Evolutionary conservation across 2,329 filamentous ascomycete species (phyloP).

Genomic region (Cercospora sp.): DNA sequence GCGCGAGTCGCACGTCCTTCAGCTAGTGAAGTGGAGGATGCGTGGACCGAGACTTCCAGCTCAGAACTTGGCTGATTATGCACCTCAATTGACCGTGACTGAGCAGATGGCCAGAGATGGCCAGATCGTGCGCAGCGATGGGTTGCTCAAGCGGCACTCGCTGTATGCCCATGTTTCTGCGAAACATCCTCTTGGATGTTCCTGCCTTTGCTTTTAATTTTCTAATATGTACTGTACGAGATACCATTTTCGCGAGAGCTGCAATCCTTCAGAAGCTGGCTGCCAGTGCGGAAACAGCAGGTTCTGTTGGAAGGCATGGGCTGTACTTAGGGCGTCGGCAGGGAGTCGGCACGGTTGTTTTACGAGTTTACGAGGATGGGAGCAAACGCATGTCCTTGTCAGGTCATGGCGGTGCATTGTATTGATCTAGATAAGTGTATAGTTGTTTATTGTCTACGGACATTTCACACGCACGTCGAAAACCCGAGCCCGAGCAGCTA

Average conservation of each 20-base stretch:
- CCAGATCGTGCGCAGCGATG: background rate
- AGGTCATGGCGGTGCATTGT: background rate
- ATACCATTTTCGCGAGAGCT: background rate
- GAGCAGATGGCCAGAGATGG: background rate
- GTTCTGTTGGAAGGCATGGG: slow-evolving; percentile 1
- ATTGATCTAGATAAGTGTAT: background rate
- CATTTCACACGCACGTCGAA: background rate
- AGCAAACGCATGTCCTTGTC: background rate
- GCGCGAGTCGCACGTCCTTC: background rate
- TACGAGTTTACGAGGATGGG: background rate
- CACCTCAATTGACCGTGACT: background rate
- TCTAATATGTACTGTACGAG: background rate
- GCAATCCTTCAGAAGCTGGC: slow-evolving; percentile 9
- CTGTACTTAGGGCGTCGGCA: background rate
- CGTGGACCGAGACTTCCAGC: background rate
- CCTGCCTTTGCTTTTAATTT: background rate
- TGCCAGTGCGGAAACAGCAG: slow-evolving; percentile 19
- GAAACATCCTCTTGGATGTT: background rate
- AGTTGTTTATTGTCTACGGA: background rate
- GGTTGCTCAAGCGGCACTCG: background rate
- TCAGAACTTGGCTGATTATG: background rate
- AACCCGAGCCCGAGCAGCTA: background rate
- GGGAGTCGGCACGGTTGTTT: background rate
- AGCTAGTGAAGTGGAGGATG: background rate
- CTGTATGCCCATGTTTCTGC: background rate